These are phyloP conservation scores for Geotrichum klebahnii DNA, from an alignment of 1,139 yeast genomes.

Conservation along the genomic window DNA sequence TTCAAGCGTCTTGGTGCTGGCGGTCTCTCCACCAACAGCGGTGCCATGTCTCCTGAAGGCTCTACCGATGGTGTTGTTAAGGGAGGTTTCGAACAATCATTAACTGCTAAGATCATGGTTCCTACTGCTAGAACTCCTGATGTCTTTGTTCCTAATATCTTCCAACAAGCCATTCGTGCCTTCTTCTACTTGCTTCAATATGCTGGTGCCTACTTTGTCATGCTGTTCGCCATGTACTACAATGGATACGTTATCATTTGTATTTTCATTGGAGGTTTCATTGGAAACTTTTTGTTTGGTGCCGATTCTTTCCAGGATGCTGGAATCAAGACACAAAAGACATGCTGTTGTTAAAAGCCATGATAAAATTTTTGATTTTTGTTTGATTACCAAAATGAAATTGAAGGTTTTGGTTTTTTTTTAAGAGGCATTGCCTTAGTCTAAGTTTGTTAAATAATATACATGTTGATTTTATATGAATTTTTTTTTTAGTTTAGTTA, in stretches of 20 bases:
- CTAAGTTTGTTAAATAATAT: too few relatives aligned
- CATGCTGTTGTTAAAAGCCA: constrained; percentile 21
- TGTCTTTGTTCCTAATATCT: constrained; percentile 38
- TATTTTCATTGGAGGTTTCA: constrained; percentile 57
- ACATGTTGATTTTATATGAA: too few relatives aligned
- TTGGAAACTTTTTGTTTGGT: constrained; percentile 49
- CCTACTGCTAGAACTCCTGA: neutral
- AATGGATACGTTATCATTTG: constrained; percentile 64
- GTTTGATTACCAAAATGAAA: neutral
- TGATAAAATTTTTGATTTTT: neutral
- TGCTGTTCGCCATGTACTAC: constrained; percentile 70
- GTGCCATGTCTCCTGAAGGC: neutral
- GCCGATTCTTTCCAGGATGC: constrained; percentile 14
- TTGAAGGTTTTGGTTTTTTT: too few relatives aligned
- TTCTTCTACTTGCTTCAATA: constrained; percentile 53
- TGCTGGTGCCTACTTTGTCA: constrained; percentile 60
- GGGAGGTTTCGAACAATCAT: neutral
- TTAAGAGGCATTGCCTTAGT: too few relatives aligned
- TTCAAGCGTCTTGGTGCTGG: neutral
- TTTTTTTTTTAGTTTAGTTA: too few relatives aligned
- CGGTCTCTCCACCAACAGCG: neutral
- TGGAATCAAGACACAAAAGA: constrained; percentile 17
- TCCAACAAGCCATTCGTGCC: constrained; percentile 51
- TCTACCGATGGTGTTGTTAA: neutral
- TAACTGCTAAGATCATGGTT: constrained; percentile 2